Conservation (phyloP, 768 basidiomycete genomes). For the Sarcomyxa edulis region DNA sequence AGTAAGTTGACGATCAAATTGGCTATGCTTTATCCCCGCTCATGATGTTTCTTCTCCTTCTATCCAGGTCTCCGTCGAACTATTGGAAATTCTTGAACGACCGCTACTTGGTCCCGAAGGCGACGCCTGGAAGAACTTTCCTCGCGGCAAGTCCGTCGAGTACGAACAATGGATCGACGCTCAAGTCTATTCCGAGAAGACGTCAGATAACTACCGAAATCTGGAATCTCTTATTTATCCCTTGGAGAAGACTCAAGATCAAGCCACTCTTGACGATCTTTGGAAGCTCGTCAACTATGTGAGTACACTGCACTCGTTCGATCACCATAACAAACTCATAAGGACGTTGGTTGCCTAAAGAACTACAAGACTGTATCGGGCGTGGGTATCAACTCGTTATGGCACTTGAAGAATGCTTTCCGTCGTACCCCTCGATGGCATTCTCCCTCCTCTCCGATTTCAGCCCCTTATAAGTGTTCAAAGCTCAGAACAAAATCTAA, state of each 20-base stretch:
- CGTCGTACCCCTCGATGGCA: slow-evolving; percentile 57
- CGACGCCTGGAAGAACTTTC: slow-evolving; percentile 42
- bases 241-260: slow-evolving; percentile 47
- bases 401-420: slow-evolving; percentile 52
- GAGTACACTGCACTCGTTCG: slow-evolving; percentile 14
- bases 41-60: too few relatives aligned
- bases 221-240: slow-evolving; percentile 58
- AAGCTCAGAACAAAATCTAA: neutral
- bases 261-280: slow-evolving; percentile 47
- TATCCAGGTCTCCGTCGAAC: slow-evolving; percentile 53
- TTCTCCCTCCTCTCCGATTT: slow-evolving; percentile 27
- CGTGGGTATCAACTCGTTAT: slow-evolving; percentile 54
- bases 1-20: slow-evolving; percentile 30
- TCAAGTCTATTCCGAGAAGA: slow-evolving; percentile 54
- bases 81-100: slow-evolving; percentile 59
- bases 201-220: slow-evolving; percentile 41
- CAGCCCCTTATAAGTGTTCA: slow-evolving; percentile 19
- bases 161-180: slow-evolving; percentile 70
- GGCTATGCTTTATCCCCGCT: slow-evolving; percentile 1
- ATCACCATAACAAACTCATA: neutral
- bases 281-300: slow-evolving; percentile 64
- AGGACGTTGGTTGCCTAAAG: slow-evolving; percentile 26
- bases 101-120: slow-evolving; percentile 56
- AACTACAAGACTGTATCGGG: slow-evolving; percentile 54
- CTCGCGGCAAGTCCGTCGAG: slow-evolving; percentile 50